Conservation (phyloP, 2,329 filamentous ascomycete species). For the Ascochyta lentis region DNA sequence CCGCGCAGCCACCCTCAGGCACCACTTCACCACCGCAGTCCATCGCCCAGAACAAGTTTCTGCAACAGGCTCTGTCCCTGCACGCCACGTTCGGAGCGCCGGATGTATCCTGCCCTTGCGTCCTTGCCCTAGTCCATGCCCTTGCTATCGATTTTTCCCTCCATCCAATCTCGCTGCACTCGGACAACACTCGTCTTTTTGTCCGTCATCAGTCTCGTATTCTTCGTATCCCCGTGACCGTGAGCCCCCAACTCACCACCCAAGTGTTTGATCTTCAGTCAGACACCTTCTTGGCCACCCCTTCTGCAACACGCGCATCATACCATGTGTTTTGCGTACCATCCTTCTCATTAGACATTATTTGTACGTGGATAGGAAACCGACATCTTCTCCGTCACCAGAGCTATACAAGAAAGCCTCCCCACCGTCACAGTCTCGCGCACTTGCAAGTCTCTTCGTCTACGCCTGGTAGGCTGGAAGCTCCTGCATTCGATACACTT, state of each 20-base stretch:
- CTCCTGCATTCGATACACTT: not conserved
- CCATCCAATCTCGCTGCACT: constrained; percentile 13
- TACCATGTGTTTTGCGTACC: too few species aligned
- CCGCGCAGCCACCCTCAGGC: not conserved
- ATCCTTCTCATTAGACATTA: not conserved
- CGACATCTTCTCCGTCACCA: too few species aligned
- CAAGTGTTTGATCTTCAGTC: constrained; percentile 14
- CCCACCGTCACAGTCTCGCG: too few species aligned
- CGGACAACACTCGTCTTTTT: constrained; percentile 14
- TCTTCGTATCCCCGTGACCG: not conserved
- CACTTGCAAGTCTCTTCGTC: too few species aligned
- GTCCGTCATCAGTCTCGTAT: constrained; percentile 13
- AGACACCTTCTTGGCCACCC: not conserved
- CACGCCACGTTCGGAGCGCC: constrained; percentile 16
- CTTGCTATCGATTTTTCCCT: constrained; percentile 13
- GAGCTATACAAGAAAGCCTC: too few species aligned
- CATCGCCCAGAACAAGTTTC: not conserved
- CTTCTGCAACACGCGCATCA: not conserved
- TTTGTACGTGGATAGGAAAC: not conserved
- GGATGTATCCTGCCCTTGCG: constrained; percentile 12
- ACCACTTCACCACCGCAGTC: not conserved
- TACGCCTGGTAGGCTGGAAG: not conserved
- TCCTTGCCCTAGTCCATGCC: not conserved
- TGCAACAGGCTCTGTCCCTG: constrained; percentile 3
- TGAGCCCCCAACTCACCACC: not conserved